phyloP scores from a whole-genome alignment of 768 basidiomycete species.

The Leccinum uliginosum region DNA sequence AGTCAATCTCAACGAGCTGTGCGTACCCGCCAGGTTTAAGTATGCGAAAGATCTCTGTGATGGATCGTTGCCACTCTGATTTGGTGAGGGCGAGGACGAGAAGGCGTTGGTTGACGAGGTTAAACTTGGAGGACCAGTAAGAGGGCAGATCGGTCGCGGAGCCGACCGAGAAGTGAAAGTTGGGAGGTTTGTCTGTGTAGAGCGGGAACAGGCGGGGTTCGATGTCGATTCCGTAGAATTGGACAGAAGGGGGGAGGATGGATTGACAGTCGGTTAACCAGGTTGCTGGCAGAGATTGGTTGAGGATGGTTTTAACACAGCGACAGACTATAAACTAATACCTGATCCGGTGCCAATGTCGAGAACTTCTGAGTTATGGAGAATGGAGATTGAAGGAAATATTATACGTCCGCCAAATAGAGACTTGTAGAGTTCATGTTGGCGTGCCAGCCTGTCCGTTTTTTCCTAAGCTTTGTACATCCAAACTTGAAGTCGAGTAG shows the following conservation, averaged over 20 bases:
- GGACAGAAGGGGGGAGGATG: constrained; percentile 7
- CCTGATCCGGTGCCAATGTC: constrained; percentile 24
- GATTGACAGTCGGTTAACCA: constrained; percentile 16
- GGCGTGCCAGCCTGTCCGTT: constrained; percentile 9
- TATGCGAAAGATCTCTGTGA: constrained; percentile 28
- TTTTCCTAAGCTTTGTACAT: background rate
- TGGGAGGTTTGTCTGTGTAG: background rate
- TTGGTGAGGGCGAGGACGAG: constrained; percentile 25
- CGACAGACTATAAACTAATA: background rate
- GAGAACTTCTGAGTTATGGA: constrained; percentile 12
- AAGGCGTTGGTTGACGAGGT: constrained; percentile 30
- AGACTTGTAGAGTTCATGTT: constrained; percentile 18
- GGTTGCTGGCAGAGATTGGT: background rate
- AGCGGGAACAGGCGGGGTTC: constrained; percentile 15
- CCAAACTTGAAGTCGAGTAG: background rate
- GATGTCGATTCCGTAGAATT: constrained; percentile 22
- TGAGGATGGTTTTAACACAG: background rate
- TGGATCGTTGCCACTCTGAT: constrained; percentile 20
- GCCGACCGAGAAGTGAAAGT: constrained; percentile 12
- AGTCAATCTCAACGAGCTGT: constrained; percentile 27
- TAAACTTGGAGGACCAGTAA: constrained; percentile 28
- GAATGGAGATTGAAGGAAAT: constrained; percentile 7
- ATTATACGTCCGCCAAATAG: constrained; percentile 15
- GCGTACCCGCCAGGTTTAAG: constrained; percentile 29
- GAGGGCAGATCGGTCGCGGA: constrained; percentile 20